Evolutionary conservation across 805 yeast genomes (phyloP).

Genomic region (Schwanniomyces polymorphus): DNA sequence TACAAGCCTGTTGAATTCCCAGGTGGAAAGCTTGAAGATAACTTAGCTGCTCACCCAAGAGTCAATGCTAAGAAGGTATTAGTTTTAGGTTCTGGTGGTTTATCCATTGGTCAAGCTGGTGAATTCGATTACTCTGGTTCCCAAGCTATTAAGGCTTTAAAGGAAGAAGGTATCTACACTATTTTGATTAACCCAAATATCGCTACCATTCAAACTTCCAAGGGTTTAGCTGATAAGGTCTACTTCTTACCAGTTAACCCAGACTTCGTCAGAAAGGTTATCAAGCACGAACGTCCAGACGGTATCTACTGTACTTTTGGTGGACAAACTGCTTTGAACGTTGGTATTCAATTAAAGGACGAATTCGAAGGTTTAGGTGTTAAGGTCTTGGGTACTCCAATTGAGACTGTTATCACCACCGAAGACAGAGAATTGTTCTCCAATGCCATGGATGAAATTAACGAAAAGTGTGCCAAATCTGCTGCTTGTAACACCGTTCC

Average conservation of each 20-base stretch:
- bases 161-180: constrained; percentile 96
- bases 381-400: constrained; percentile 93
- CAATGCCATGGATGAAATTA: constrained; percentile 89
- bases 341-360: constrained; percentile 93
- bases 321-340: constrained; percentile 97
- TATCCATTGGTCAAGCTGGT: constrained; percentile 98
- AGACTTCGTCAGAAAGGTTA: constrained; percentile 94
- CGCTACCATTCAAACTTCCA: constrained; percentile 97
- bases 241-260: constrained; percentile 97
- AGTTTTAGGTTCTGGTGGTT: constrained; percentile 96
- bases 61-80: constrained; percentile 87
- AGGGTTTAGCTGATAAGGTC: constrained; percentile 97
- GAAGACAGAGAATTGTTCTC: constrained; percentile 98
- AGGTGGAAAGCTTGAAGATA: constrained; percentile 78
- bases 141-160: constrained; percentile 97
- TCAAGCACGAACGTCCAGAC: constrained; percentile 92
- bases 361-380: constrained; percentile 92
- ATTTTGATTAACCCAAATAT: constrained; percentile 95
- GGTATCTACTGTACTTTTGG: constrained; percentile 97
- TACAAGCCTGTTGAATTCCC: constrained; percentile 84
- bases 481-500: constrained; percentile 76
- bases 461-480: constrained; percentile 94
- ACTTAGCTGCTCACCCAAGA: constrained; percentile 72
- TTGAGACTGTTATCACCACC: constrained; percentile 93
- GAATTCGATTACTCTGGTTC: constrained; percentile 99